Conservation (phyloP, 1,139 yeast genomes). For the Zygosaccharomyces sapae region DNA sequence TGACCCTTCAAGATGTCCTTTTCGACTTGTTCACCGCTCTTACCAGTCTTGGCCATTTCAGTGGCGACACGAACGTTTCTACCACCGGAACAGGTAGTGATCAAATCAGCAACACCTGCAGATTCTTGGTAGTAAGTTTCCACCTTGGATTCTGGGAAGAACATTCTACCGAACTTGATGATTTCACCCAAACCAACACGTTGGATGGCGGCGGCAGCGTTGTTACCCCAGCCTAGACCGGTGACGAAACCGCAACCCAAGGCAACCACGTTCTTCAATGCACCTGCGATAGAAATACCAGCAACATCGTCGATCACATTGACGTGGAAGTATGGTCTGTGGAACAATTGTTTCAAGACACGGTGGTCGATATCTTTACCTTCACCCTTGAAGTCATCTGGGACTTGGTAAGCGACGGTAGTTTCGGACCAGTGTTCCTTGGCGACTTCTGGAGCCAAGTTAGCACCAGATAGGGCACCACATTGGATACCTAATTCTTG, state of each 20-base stretch:
- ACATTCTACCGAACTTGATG: constrained; percentile 73
- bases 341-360: constrained; percentile 73
- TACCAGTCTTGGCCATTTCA: constrained; percentile 67
- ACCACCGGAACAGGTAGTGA: constrained; percentile 95
- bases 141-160: constrained; percentile 65
- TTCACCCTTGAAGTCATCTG: constrained; percentile 62
- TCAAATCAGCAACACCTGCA: constrained; percentile 95
- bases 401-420: constrained; percentile 79
- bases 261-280: constrained; percentile 89
- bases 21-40: constrained; percentile 74
- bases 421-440: constrained; percentile 91
- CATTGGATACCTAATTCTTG: constrained; percentile 78
- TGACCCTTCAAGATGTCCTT: constrained; percentile 82
- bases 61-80: constrained; percentile 87
- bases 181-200: constrained; percentile 88
- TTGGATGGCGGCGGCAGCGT: constrained; percentile 94
- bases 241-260: constrained; percentile 92
- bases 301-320: constrained; percentile 84
- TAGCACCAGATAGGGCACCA: constrained; percentile 94
- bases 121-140: constrained; percentile 84
- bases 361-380: constrained; percentile 69
- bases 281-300: constrained; percentile 93
- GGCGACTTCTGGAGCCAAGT: constrained; percentile 93
- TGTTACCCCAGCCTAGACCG: constrained; percentile 97
- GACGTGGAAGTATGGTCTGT: constrained; percentile 94